Evolutionary conservation across 2,329 filamentous ascomycete species (phyloP), one percentile per base, ranked within the genome.

Genomic region (Fusarium scirpi): DNA sequence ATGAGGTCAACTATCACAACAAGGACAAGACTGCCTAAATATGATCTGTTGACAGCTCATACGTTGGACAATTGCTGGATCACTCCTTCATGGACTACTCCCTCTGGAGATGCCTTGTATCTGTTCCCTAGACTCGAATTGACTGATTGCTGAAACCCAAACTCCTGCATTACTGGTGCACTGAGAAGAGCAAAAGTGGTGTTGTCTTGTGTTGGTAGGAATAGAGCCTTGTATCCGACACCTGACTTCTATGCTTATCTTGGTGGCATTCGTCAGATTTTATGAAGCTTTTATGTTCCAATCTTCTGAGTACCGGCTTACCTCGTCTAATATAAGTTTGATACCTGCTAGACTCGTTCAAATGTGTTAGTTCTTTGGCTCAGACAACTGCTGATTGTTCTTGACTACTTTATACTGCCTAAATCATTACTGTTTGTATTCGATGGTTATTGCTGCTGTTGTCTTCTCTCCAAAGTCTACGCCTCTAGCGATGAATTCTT

Each of bases 1-100:
- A 91, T 74, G 88, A 86, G 64, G 94, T 98, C 86, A 98, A 98
- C 90, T 95, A 97, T 87, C 94, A 98, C 90, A 94, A 97, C 87
- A 92, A 92, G 86, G 91, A 97, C 86, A 94, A 93, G 88, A 78
- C 80, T 67, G 77, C 79, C 63, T 87, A 85, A 83, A 73, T 60
- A 40, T 67, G 63, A 57, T 45, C 41, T 65, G 52, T 54, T 52
- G 58, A 58, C 54, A 53, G 64, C 61, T 62, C 61, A 67, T 61
- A 58, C 57, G 62, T 48, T 70, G 67, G 68, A 70, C 73, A 72
- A 73, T 63, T 70, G 72, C 75, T 76, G 73, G 74, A 79, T 61
- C 60, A 69, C 68, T 73, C 74, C 70, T 46, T 57, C 58, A 46
- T 38, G 62, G 62, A 78, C 67, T 64, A 68, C 69, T 74, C 75